A percentile compares a stretch with the other conserved stretches of the same genome.
Conservation (phyloP, 2,329 filamentous ascomycete species). For the Fusarium sp. region DNA sequence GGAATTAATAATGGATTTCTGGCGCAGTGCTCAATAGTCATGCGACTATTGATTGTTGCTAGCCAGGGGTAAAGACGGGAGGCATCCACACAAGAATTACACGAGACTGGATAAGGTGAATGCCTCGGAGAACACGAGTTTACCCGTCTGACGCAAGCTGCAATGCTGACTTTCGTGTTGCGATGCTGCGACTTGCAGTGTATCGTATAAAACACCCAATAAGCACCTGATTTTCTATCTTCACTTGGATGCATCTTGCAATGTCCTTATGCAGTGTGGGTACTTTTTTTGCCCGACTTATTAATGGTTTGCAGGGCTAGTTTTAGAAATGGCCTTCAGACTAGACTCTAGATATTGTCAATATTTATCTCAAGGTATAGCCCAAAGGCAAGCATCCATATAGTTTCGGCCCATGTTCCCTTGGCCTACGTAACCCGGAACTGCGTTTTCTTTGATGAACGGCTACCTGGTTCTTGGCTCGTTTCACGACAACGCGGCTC, state of each 20-base stretch:
- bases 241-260: too few species aligned
- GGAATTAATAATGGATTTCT: too few species aligned
- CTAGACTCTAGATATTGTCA: neutral
- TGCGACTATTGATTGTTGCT: neutral
- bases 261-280: too few species aligned
- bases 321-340: too few species aligned
- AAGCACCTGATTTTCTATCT: neutral
- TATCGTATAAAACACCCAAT: neutral
- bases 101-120: too few species aligned
- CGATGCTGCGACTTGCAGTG: neutral
- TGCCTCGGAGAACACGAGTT: neutral
- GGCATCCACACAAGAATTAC: too few species aligned
- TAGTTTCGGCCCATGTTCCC: conserved; percentile 2
- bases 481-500: conserved; percentile 38
- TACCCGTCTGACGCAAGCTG: conserved; percentile 1
- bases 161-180: conserved; percentile 1
- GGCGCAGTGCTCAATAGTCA: too few species aligned
- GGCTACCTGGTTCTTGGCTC: conserved; percentile 16
- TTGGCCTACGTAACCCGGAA: conserved; percentile 27
- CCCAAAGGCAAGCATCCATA: neutral
- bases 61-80: neutral
- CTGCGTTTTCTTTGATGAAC: conserved; percentile 8
- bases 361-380: neutral
- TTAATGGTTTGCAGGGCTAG: neutral
- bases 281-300: too few species aligned